A percentile compares a stretch with the other conserved stretches of the same genome.
Conservation (phyloP, 306 rosid species). For the Elaeagnus macrophylla region DNA sequence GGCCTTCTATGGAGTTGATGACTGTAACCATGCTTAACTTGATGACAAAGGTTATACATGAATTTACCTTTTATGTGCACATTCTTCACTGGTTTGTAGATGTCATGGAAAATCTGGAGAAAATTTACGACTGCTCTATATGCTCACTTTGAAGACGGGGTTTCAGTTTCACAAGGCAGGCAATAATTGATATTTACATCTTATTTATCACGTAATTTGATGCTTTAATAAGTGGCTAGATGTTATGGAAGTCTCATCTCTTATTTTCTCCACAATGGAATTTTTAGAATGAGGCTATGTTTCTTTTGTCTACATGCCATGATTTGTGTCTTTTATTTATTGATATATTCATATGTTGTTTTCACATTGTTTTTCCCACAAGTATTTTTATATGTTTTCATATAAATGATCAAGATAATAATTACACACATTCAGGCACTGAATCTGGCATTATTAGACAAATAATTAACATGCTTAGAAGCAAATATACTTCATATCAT, state of each 20-base stretch:
- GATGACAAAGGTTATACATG: slow-evolving; percentile 43
- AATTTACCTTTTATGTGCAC: slow-evolving; percentile 74
- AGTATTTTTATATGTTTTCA: too few species aligned
- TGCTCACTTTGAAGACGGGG: slow-evolving; percentile 77
- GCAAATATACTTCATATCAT: neutral
- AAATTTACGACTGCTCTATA: slow-evolving; percentile 79
- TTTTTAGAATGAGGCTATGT: neutral
- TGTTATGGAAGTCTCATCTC: slow-evolving; percentile 25
- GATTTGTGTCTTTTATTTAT: slow-evolving; percentile 4
- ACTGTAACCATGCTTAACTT: slow-evolving; percentile 40
- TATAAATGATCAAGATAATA: too few species aligned
- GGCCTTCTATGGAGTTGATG: slow-evolving; percentile 36
- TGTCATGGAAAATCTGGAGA: slow-evolving; percentile 89
- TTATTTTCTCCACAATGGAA: slow-evolving; percentile 4
- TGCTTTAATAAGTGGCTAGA: slow-evolving; percentile 34
- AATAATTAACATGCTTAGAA: neutral
- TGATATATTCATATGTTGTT: neutral
- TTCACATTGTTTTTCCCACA: neutral
- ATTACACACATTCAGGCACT: neutral
- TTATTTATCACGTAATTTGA: slow-evolving; percentile 28
- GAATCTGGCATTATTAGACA: neutral
- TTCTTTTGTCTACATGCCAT: slow-evolving; percentile 5
- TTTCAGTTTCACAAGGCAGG: slow-evolving; percentile 88
- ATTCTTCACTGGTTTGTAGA: slow-evolving; percentile 92
- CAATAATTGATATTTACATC: slow-evolving; percentile 70